A percentile compares a stretch with the other conserved stretches of the same genome.
These are phyloP conservation scores for Cytospora schulzeri DNA, from an alignment of 2,329 filamentous ascomycete species.

Conservation along the genomic window DNA sequence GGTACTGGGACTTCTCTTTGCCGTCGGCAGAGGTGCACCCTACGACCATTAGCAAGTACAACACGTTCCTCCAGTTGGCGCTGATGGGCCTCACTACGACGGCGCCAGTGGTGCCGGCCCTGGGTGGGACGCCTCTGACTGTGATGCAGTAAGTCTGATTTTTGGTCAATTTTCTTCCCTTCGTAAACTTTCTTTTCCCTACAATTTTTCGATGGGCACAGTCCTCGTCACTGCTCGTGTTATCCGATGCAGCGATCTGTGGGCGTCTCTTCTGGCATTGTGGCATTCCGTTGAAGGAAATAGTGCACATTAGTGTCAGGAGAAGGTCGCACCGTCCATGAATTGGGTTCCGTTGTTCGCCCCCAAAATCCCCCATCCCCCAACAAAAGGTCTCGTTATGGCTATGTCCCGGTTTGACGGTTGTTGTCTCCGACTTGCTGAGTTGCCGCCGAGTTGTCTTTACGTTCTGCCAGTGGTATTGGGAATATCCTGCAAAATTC, in stretches of 20 bases:
- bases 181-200: constrained; percentile 9
- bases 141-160: constrained; percentile 64
- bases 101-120: constrained; percentile 70
- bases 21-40: constrained; percentile 84
- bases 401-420: no score
- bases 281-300: not conserved
- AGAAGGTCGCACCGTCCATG: not conserved
- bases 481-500: no score
- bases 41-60: constrained; percentile 85
- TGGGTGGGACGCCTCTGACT: constrained; percentile 57
- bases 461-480: no score
- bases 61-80: constrained; percentile 87
- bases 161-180: not conserved
- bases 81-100: constrained; percentile 84
- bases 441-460: no score
- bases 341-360: no score
- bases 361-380: no score
- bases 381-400: no score
- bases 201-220: not conserved
- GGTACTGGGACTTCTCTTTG: constrained; percentile 97
- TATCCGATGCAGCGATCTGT: not conserved
- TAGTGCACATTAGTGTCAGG: not conserved
- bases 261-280: not conserved
- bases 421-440: no score
- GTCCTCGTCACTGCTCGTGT: no score